These are phyloP conservation scores for Tylopilus felleus DNA, from an alignment of 768 basidiomycete species.

Conservation along the genomic window DNA sequence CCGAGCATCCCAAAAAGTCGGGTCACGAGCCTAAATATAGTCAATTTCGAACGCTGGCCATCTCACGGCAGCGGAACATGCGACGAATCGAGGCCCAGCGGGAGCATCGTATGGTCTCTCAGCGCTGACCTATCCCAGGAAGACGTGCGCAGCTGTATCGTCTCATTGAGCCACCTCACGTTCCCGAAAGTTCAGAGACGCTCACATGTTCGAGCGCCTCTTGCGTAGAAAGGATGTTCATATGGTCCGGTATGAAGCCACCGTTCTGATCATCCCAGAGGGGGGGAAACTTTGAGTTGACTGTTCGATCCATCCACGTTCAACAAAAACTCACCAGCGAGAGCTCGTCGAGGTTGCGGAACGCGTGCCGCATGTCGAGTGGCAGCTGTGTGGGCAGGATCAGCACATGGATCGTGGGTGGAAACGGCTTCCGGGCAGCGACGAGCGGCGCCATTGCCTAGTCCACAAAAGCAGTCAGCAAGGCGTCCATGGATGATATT, in stretches of 20 bases:
- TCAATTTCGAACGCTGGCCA: background rate
- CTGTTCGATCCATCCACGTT: background rate
- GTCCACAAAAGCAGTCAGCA: background rate
- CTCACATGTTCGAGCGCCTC: slow-evolving; percentile 61
- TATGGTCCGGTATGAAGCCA: slow-evolving; percentile 62
- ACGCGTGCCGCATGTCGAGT: slow-evolving; percentile 59
- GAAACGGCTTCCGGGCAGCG: slow-evolving; percentile 59
- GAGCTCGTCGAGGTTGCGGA: slow-evolving; percentile 68
- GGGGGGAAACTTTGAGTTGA: background rate
- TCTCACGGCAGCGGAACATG: slow-evolving; percentile 18
- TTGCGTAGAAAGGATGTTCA: slow-evolving; percentile 62
- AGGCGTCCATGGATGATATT: background rate
- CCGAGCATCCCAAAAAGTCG: background rate
- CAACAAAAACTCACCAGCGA: slow-evolving; percentile 45
- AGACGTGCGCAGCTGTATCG: slow-evolving; percentile 47
- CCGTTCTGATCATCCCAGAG: slow-evolving; percentile 40
- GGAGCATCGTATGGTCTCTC: slow-evolving; percentile 51
- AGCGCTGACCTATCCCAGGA: slow-evolving; percentile 49
- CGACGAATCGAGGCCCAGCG: slow-evolving; percentile 48
- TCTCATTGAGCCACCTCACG: slow-evolving; percentile 2
- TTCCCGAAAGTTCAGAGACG: background rate
- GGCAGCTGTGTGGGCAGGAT: slow-evolving; percentile 74
- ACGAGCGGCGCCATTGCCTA: slow-evolving; percentile 54
- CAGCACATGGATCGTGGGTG: slow-evolving; percentile 69
- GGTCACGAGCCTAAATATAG: background rate